phyloP scores from a whole-genome alignment of 495 filamentous ascomycete genomes.

The Diplogelasinospora grovesii region DNA sequence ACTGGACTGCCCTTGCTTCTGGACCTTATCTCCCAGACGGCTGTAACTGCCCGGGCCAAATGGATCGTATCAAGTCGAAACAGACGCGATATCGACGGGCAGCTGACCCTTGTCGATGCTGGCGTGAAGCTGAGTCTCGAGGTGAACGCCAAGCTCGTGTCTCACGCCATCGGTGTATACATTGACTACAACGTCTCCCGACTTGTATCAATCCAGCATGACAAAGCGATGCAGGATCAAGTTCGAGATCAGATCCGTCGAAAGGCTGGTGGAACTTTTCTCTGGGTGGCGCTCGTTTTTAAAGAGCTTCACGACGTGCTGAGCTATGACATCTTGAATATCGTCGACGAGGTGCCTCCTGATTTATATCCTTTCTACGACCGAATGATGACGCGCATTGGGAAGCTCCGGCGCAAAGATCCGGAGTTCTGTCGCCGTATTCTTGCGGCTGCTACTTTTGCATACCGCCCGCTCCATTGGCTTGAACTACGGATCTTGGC shows the following conservation, averaged over 20 bases:
- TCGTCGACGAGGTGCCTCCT: neutral
- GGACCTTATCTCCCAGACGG: neutral
- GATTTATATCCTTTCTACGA: neutral
- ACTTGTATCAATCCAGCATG: slow-evolving; percentile 1
- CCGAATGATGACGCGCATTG: slow-evolving; percentile 1
- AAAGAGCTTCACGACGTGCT: neutral
- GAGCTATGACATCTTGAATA: neutral
- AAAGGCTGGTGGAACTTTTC: slow-evolving; percentile 2
- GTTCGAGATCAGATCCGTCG: too few species aligned
- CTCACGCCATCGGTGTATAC: neutral
- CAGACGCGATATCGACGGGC: neutral
- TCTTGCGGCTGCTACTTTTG: slow-evolving; percentile 1
- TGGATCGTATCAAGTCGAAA: slow-evolving; percentile 1
- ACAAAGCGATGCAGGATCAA: too few species aligned
- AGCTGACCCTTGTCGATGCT: neutral
- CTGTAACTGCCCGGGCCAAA: neutral
- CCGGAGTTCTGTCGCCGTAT: neutral
- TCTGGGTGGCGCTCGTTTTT: slow-evolving; percentile 1
- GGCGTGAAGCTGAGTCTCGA: slow-evolving; percentile 1
- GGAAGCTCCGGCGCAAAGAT: neutral
- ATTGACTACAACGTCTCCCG: neutral
- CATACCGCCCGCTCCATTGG: slow-evolving; percentile 1
- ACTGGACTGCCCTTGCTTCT: neutral
- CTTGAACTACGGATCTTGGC: slow-evolving; percentile 1
- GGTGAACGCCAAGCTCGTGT: neutral